phyloP scores from a whole-genome alignment of 1,284 basidiomycete genomes.

The Uromyces viciae-fabae region DNA sequence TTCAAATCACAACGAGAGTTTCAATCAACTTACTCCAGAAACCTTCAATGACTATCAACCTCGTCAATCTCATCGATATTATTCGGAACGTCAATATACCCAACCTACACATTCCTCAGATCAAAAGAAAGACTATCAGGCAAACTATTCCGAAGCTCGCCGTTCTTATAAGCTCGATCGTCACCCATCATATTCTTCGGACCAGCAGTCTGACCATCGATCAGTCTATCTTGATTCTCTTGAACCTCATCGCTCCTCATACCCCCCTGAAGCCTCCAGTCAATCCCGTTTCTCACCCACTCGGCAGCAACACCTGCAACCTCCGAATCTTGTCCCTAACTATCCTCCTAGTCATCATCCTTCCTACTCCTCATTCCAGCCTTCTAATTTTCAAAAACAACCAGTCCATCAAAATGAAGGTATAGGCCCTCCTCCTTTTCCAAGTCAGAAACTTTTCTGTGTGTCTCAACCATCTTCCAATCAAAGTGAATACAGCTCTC shows the following conservation, averaged over 20 bases:
- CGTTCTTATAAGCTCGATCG: not conserved
- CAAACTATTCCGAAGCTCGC: not conserved
- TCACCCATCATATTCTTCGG: not conserved
- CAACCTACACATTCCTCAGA: not conserved
- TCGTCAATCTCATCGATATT: not conserved
- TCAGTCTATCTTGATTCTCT: not conserved
- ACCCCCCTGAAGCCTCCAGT: not conserved
- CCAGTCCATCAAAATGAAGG: not conserved
- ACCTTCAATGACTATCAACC: not conserved
- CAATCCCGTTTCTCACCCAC: not conserved
- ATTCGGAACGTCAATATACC: not conserved
- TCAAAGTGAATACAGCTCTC: not conserved
- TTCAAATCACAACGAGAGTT: not conserved
- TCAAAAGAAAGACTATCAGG: too few species aligned
- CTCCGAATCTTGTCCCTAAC: not conserved
- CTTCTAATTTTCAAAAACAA: not conserved
- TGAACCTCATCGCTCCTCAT: not conserved
- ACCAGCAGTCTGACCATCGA: not conserved
- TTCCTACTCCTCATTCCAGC: not conserved
- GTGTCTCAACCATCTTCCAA: not conserved
- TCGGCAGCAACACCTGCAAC: not conserved
- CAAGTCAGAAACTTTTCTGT: not conserved
- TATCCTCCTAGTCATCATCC: conserved; percentile 10
- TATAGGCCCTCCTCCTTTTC: not conserved
- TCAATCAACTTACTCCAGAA: not conserved